Base-by-base conservation (phyloP, 768 basidiomycete genomes). In the Kwoniella shandongensis region DNA sequence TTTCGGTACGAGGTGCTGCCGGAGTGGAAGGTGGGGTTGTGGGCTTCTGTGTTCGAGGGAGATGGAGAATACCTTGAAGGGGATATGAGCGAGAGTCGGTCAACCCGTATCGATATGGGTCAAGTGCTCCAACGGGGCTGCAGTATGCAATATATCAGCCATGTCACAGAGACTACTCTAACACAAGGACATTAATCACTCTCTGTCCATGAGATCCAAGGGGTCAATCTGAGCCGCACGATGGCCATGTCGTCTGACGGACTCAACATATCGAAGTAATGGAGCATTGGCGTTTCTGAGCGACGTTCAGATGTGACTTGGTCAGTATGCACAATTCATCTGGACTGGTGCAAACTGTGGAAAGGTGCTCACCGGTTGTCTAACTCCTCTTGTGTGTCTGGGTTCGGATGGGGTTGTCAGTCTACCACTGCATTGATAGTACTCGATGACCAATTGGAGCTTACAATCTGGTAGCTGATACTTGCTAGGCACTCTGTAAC, bases 181-280 rank as follows among this genome's bases (percentile, higher is more conserved):
- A n/a, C 5, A 17, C 3, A 18, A 15, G 46, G 7, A 32, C 10
- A 13, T 30, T 18, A 89, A 84, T 46, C 81, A 85, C 66, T 91
- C 89, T 15, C 91, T 84, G 51, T 88, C 86, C 27, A 94, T 86
- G 49, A 94, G 78, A 75, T 91, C 90, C 32, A 94, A 78, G 0
- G 92, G 91, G 70, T 96, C 91, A 39, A 94, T 88, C 40, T 83
- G 44, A 8, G 63, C 61, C 17, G 61, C 61, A 17, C 63, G 39
- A 30, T 63, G 61, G 17, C 75, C 69, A 66, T 75, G 73, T 23
- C 66, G 46, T n/a, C 91, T 83, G 65, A 94, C 82, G 1, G 88
- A 86, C 72, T 94, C 92, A 11, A 91, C 88, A 70, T 91, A 93
- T 30, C 92, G 87, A 41, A 93, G 78, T 17, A 96, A 79, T 2